These are phyloP conservation scores for Phialophora expanda DNA, from an alignment of 2,329 filamentous ascomycete genomes.

Conservation along the genomic window DNA sequence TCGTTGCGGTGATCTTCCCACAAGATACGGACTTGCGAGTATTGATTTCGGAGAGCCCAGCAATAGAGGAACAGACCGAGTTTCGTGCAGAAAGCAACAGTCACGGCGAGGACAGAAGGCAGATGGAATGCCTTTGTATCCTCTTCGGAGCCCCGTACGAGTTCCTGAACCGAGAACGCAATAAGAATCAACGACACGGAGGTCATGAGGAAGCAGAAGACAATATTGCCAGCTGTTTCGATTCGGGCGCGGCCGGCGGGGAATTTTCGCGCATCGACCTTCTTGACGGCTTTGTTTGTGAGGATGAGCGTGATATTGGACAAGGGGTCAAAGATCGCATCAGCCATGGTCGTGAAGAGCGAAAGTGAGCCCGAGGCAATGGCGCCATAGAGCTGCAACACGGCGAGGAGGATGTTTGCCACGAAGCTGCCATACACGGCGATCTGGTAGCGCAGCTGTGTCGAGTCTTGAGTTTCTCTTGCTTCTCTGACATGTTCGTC, in stretches of 20 bases:
- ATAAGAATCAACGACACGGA: constrained; percentile 90
- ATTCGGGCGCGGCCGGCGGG: constrained; percentile 92
- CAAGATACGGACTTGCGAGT: constrained; percentile 87
- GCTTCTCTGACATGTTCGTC: constrained; percentile 87
- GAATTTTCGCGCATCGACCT: constrained; percentile 83
- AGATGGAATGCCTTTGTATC: constrained; percentile 73
- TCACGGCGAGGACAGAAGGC: constrained; percentile 83
- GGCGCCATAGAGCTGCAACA: constrained; percentile 86
- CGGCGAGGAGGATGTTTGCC: constrained; percentile 79
- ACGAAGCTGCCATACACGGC: constrained; percentile 71
- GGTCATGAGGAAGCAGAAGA: constrained; percentile 96
- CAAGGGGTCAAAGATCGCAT: constrained; percentile 89
- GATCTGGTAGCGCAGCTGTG: constrained; percentile 69
- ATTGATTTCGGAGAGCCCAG: constrained; percentile 86
- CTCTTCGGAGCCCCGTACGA: constrained; percentile 58
- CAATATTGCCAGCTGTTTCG: constrained; percentile 93
- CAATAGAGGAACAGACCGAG: constrained; percentile 86
- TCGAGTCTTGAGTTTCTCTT: constrained; percentile 77
- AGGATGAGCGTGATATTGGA: constrained; percentile 87
- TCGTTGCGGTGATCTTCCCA: constrained; percentile 99
- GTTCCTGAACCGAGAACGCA: constrained; percentile 78
- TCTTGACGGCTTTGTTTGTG: constrained; percentile 83
- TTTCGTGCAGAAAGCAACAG: constrained; percentile 83
- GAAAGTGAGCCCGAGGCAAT: constrained; percentile 87
- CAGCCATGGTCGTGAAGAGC: constrained; percentile 96